Conservation (phyloP, 2,329 filamentous ascomycete species). For the Pseudopyrenochaeta lycopersici region DNA sequence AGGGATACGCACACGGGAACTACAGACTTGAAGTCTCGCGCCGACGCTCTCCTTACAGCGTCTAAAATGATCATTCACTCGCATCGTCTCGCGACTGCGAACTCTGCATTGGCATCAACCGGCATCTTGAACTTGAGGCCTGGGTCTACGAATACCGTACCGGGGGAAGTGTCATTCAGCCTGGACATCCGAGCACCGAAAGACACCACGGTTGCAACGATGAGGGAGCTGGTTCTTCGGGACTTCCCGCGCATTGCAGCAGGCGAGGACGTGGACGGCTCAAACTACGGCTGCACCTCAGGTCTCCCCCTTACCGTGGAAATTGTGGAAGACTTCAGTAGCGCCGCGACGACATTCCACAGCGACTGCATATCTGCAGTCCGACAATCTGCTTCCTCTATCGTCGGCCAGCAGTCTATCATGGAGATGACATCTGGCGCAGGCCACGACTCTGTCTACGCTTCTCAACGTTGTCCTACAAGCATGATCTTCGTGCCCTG, state of each 20-base stretch:
- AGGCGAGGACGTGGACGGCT: slow-evolving; percentile 62
- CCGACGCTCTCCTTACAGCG: slow-evolving; percentile 74
- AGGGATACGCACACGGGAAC: slow-evolving; percentile 79
- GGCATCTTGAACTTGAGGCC: slow-evolving; percentile 74
- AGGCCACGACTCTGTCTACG: slow-evolving; percentile 67
- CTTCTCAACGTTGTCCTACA: slow-evolving; percentile 55
- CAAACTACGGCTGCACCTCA: slow-evolving; percentile 55
- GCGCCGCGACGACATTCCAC: slow-evolving; percentile 68
- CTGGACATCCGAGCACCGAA: slow-evolving; percentile 72
- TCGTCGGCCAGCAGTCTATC: slow-evolving; percentile 61
- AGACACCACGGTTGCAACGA: slow-evolving; percentile 64
- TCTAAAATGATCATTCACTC: slow-evolving; percentile 73
- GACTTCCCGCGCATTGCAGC: slow-evolving; percentile 69
- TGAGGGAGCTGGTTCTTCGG: slow-evolving; percentile 64
- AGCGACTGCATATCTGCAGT: slow-evolving; percentile 73
- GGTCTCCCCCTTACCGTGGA: slow-evolving; percentile 63
- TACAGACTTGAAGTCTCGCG: slow-evolving; percentile 71
- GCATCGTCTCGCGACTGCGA: slow-evolving; percentile 68
- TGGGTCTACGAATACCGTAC: slow-evolving; percentile 77
- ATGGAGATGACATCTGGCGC: slow-evolving; percentile 70
- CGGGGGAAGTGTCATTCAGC: slow-evolving; percentile 71
- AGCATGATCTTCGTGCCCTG: slow-evolving; percentile 61
- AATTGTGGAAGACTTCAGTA: slow-evolving; percentile 70
- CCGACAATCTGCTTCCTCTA: slow-evolving; percentile 66
- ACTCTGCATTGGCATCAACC: slow-evolving; percentile 71